Evolutionary conservation across 257 asterid genomes (phyloP), one percentile per base, ranked within the genome.

Genomic region (Plectranthus barbatus): DNA sequence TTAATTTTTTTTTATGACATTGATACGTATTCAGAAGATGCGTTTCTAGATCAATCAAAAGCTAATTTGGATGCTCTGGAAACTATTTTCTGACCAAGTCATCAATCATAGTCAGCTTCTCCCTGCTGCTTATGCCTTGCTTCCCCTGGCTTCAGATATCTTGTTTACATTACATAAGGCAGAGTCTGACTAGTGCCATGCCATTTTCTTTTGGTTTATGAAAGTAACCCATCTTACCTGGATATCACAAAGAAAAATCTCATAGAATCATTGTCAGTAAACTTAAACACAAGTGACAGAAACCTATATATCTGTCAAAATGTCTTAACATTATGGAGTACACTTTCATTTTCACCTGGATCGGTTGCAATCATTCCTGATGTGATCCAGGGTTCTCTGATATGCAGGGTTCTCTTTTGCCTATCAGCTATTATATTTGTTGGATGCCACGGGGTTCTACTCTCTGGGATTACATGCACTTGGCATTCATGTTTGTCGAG

Each of bases 391-490:
- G 66, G 36, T n/a, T n/a, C 61, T 81, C 24, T 29, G 31, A 17
- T 67, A 31, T 80, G 80, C 88, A 93, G 99, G 99, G 71, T 74
- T 87, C 11, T 85, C 86, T 21, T 93, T 93, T 82, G 91, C 97
- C 51, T 93, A 93, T 75, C 97, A 93, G 86, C 84, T 93, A 20
- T 79, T 93, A 69, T 93, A 87, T 78, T 77, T 93, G 82, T 70
- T 93, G 87, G 96, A 93, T 72, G 96, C 99, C 61, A 93, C 96
- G 36, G 96, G 97, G 70, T 93, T 93, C 81, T 90, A 90, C 79
- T 76, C 90, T 44, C 62, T 83, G 41, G 97, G 96, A 75, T 76
- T 93, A 61, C 97, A 90, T 76, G 97, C 90, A 49, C 86, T 93
- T 66, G 94, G 92, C 7, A 77, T 93, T 74, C 92, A 93, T 77